Conservation (phyloP, 164 flowering plant genomes). For the Protea cynaroides region DNA sequence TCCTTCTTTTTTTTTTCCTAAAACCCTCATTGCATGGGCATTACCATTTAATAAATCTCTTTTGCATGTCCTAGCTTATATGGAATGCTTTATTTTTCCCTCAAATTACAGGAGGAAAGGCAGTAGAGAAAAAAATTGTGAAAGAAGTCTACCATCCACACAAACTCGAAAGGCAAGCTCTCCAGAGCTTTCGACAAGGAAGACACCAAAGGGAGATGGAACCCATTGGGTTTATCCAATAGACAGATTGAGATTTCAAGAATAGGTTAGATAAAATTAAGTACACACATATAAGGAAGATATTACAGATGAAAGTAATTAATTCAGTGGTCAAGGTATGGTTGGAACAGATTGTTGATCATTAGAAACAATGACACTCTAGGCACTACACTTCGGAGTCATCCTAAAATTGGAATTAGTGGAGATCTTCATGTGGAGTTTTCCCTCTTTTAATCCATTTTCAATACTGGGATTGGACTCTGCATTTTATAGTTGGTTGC, state of each 20-base stretch:
- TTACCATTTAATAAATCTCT: too few species aligned
- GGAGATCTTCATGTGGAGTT: background rate
- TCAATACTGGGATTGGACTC: background rate
- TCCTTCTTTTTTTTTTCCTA: too few species aligned
- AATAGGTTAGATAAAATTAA: too few species aligned
- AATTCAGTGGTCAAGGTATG: constrained; percentile 1
- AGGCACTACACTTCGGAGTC: background rate
- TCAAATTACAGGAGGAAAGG: constrained; percentile 17
- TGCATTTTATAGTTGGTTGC: background rate
- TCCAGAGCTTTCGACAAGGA: constrained; percentile 4
- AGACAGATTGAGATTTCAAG: constrained; percentile 15
- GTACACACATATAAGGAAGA: constrained; percentile 1
- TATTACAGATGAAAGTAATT: background rate
- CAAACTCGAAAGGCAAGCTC: constrained; percentile 10
- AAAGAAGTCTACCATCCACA: constrained; percentile 5
- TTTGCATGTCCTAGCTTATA: too few species aligned
- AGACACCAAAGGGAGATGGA: constrained; percentile 6
- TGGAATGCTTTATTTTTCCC: background rate
- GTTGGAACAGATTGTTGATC: background rate
- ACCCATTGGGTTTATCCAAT: constrained; percentile 24
- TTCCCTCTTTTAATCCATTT: background rate
- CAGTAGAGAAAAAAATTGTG: constrained; percentile 8
- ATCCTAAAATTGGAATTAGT: background rate
- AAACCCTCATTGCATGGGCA: too few species aligned
- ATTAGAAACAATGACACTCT: background rate